phyloP scores from a whole-genome alignment of 176 grass and related monocot genomes.

The Aegilops umbellulata region DNA sequence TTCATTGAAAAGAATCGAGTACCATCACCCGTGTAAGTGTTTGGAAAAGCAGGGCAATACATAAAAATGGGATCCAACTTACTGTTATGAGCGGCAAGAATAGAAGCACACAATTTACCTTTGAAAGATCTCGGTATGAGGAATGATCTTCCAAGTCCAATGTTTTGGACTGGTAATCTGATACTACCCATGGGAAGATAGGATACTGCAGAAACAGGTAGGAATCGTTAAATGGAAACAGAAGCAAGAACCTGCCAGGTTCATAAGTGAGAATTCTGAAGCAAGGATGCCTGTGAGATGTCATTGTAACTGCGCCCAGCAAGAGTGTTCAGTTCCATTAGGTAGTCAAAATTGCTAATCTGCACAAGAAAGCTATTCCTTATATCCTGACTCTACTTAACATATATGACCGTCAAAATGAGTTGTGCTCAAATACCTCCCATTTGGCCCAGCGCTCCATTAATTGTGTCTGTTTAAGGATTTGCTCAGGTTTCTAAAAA shows the following conservation, averaged over 20 bases:
- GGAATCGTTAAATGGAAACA: conserved; percentile 10
- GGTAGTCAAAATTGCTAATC: conserved; percentile 99
- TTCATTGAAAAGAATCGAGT: conserved; percentile 52
- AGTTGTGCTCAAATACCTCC: conserved; percentile 68
- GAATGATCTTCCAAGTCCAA: conserved; percentile 71
- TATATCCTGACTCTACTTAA: conserved; percentile 29
- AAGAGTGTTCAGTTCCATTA: conserved; percentile 98
- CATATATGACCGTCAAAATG: background rate
- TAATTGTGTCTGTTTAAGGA: conserved; percentile 79
- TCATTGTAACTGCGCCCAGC: conserved; percentile 96
- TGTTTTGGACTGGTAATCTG: conserved; percentile 77
- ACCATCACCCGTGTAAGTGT: conserved; percentile 27
- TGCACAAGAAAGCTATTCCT: conserved; percentile 47
- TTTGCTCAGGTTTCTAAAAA: conserved; percentile 81
- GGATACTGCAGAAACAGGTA: conserved; percentile 71
- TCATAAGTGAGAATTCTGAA: conserved; percentile 35
- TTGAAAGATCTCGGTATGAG: conserved; percentile 86
- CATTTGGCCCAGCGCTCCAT: conserved; percentile 93
- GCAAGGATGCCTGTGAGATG: conserved; percentile 60
- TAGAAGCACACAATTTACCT: conserved; percentile 34
- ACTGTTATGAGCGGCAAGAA: background rate
- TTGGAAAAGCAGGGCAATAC: conserved; percentile 14
- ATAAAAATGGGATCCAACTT: conserved; percentile 17
- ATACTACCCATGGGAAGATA: conserved; percentile 94
- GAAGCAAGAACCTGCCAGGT: conserved; percentile 3